These are phyloP conservation scores for Xylariaceae sp. DNA, from an alignment of 2,329 filamentous ascomycete species.

Conservation along the genomic window DNA sequence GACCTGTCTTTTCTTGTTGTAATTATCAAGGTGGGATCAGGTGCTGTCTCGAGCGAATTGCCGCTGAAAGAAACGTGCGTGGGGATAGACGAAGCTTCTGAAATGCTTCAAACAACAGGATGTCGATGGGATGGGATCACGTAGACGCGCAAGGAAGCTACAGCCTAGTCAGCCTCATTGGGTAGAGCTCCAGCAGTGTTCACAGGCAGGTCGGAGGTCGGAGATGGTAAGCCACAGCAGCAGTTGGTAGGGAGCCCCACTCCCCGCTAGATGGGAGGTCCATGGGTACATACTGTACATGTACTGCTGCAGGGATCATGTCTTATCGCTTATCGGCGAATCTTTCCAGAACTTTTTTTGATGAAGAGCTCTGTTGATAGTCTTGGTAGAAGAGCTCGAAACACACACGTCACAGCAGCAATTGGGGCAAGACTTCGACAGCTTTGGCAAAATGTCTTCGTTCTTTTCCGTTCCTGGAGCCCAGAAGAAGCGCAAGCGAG, in stretches of 20 bases:
- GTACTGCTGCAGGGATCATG: too few species aligned
- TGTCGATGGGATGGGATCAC: slow-evolving; percentile 15
- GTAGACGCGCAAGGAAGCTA: slow-evolving; percentile 51
- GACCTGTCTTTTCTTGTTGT: neutral
- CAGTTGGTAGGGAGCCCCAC: neutral
- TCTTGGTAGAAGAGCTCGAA: neutral
- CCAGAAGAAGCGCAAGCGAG: slow-evolving; percentile 88
- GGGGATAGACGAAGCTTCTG: slow-evolving; percentile 4
- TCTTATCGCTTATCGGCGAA: slow-evolving; percentile 31
- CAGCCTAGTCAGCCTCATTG: slow-evolving; percentile 46
- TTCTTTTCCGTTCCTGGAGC: slow-evolving; percentile 92
- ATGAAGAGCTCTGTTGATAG: slow-evolving; percentile 17
- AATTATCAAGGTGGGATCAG: neutral
- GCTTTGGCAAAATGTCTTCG: slow-evolving; percentile 69
- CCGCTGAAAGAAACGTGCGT: neutral
- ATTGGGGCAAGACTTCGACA: slow-evolving; percentile 47
- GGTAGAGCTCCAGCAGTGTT: slow-evolving; percentile 25
- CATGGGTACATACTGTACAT: neutral
- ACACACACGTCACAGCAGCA: slow-evolving; percentile 9
- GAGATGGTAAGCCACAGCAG: neutral
- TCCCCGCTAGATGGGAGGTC: neutral
- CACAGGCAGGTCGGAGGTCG: neutral
- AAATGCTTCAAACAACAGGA: slow-evolving; percentile 10
- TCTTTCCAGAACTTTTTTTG: slow-evolving; percentile 31
- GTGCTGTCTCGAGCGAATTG: neutral